Conservation (phyloP, 139 green algal genomes). For the Chlorella sp. region DNA sequence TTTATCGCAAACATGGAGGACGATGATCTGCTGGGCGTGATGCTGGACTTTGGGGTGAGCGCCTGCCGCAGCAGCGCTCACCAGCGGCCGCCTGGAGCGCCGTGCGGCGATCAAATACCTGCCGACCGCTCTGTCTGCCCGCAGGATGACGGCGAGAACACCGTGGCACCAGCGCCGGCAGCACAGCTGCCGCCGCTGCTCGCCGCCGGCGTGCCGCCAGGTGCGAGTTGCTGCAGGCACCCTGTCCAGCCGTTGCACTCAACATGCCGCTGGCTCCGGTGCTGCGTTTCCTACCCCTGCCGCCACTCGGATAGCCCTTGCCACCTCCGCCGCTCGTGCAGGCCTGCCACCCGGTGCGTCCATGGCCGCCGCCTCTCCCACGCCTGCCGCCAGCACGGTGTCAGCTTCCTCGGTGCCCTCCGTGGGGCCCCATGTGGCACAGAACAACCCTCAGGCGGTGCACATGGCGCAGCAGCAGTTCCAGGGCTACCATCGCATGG, state of each 20-base stretch:
- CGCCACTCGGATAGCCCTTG: neutral
- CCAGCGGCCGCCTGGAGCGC: neutral
- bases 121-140: neutral
- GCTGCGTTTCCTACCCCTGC: neutral
- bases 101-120: neutral
- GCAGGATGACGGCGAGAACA: neutral
- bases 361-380: neutral
- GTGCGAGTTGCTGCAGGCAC: neutral
- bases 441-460: no score
- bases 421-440: no score
- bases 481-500: no score
- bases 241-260: no score
- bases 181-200: neutral
- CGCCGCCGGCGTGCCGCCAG: neutral
- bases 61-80: neutral
- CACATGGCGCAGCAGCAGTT: no score
- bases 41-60: constrained; percentile 24
- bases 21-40: constrained; percentile 8
- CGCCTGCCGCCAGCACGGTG: no score
- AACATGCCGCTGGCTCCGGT: neutral
- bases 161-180: neutral
- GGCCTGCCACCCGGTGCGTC: neutral
- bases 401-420: no score
- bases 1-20: constrained; percentile 4
- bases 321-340: neutral